Conservation (phyloP, 495 filamentous ascomycete species). For the Aspergillus funiculosus region DNA sequence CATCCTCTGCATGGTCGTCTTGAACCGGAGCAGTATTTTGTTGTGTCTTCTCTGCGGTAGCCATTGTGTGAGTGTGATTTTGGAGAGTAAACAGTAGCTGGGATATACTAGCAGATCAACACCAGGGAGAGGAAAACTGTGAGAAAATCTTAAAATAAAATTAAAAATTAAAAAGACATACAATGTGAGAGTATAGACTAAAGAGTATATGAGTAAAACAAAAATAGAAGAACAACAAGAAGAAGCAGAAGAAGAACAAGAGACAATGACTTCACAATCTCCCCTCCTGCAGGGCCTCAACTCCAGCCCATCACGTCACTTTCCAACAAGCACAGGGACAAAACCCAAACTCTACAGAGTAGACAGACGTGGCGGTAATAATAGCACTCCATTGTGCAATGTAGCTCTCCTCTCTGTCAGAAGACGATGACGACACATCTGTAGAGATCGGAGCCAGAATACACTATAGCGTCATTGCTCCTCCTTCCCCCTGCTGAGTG, state of each 20-base stretch:
- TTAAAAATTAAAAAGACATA: too few species aligned
- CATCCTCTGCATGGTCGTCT: conserved; percentile 39
- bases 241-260: conserved; percentile 17
- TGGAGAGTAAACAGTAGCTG: background rate
- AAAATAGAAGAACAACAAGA: conserved; percentile 16
- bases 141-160: too few species aligned
- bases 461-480: too few species aligned
- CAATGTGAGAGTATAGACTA: too few species aligned
- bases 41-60: conserved; percentile 37
- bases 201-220: too few species aligned
- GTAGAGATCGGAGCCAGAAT: too few species aligned
- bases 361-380: background rate
- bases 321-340: background rate
- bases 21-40: conserved; percentile 30
- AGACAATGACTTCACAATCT: background rate
- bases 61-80: conserved; percentile 26
- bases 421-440: too few species aligned
- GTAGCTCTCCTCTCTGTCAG: too few species aligned
- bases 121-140: too few species aligned
- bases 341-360: background rate
- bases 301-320: conserved; percentile 4
- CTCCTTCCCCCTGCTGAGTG: background rate
- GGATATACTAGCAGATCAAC: too few species aligned
- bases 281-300: background rate
- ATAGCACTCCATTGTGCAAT: background rate